Conservation (phyloP, 352 stramenopile genomes). For the Phytopythium vexans region DNA sequence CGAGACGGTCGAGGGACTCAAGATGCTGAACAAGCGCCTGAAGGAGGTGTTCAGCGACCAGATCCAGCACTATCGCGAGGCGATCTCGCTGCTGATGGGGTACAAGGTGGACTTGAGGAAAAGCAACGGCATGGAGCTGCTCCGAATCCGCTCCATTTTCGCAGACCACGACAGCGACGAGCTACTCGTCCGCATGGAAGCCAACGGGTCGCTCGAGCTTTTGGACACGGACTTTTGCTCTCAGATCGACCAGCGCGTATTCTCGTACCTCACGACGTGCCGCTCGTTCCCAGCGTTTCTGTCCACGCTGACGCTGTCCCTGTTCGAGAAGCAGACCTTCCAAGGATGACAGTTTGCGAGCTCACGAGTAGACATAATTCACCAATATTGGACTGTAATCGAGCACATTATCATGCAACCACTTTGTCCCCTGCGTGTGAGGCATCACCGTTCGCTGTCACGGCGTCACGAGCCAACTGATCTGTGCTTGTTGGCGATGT, state of each 20-base stretch:
- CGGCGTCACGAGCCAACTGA: too few relatives aligned
- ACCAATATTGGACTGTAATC: too few relatives aligned
- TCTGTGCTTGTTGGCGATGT: too few relatives aligned
- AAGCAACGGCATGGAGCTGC: constrained; percentile 69
- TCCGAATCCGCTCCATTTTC: constrained; percentile 80
- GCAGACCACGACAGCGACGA: constrained; percentile 83
- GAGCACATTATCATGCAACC: too few relatives aligned
- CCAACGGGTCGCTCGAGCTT: constrained; percentile 70
- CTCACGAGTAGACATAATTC: too few relatives aligned
- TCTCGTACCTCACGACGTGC: constrained; percentile 74
- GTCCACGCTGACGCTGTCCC: constrained; percentile 80
- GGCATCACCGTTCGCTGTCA: too few relatives aligned
- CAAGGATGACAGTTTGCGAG: constrained; percentile 26
- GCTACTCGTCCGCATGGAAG: constrained; percentile 82
- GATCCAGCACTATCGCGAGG: constrained; percentile 87
- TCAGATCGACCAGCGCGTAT: constrained; percentile 52
- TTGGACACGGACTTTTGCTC: constrained; percentile 77
- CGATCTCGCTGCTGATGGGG: constrained; percentile 85
- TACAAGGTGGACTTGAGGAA: constrained; percentile 88
- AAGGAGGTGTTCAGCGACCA: constrained; percentile 88
- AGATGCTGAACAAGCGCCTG: constrained; percentile 83
- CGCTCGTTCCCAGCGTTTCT: constrained; percentile 89
- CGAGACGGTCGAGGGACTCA: constrained; percentile 81
- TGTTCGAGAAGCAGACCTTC: constrained; percentile 91
- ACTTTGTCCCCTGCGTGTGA: too few relatives aligned